Conservation (phyloP, 495 filamentous ascomycete genomes). For the Annulohypoxylon bovei region DNA sequence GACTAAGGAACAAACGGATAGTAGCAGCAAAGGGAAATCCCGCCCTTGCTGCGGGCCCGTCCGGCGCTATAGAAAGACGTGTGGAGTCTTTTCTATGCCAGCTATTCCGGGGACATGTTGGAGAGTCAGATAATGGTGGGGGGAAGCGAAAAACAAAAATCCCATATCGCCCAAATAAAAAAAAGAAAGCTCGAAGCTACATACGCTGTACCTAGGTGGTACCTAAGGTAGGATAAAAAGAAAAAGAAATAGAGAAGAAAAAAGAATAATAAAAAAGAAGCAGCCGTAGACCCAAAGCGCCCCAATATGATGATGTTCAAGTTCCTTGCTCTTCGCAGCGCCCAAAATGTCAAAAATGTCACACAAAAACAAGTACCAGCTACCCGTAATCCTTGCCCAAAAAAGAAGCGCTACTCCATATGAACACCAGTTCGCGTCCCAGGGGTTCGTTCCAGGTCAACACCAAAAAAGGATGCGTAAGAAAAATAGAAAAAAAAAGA, state of each 20-base stretch:
- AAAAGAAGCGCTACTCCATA: slow-evolving; percentile 26
- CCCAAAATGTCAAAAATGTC: slow-evolving; percentile 35
- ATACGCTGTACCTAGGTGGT: slow-evolving; percentile 8
- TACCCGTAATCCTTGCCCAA: slow-evolving; percentile 29
- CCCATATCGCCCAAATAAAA: not conserved
- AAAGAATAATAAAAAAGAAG: not conserved
- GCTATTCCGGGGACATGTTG: slow-evolving; percentile 6
- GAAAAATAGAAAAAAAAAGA: slow-evolving; percentile 1
- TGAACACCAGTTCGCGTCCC: slow-evolving; percentile 43
- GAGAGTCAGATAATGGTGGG: slow-evolving; percentile 6
- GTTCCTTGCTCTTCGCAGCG: slow-evolving; percentile 36
- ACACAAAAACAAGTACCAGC: slow-evolving; percentile 2
- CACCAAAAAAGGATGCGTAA: slow-evolving; percentile 21
- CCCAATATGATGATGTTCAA: slow-evolving; percentile 37
- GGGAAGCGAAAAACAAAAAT: not conserved
- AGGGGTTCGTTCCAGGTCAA: slow-evolving; percentile 26
- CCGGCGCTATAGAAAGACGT: slow-evolving; percentile 1
- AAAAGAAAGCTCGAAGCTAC: slow-evolving; percentile 15
- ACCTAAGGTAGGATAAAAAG: not conserved
- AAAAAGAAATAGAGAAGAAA: not conserved
- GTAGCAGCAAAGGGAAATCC: slow-evolving; percentile 20
- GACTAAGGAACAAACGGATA: slow-evolving; percentile 22
- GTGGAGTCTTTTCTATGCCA: slow-evolving; percentile 12
- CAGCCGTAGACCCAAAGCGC: slow-evolving; percentile 35
- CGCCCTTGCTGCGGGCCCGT: slow-evolving; percentile 16